Conservation (phyloP, 306 rosid genomes). For the Pueraria montana region DNA sequence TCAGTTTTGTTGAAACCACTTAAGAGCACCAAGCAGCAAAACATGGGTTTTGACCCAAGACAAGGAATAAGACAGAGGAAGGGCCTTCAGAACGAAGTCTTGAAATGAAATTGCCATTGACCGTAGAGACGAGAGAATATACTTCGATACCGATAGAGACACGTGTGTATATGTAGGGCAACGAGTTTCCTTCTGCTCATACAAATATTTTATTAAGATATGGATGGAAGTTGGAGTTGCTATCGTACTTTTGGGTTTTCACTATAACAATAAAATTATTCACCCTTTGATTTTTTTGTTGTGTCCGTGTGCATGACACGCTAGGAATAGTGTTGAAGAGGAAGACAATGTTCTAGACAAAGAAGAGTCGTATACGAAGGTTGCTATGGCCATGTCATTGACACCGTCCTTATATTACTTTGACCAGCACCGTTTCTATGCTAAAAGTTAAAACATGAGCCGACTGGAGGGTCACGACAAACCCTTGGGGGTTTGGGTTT, state of each 20-base stretch:
- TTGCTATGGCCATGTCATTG: conserved; percentile 34
- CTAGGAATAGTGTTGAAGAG: neutral
- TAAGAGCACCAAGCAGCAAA: neutral
- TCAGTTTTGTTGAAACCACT: neutral
- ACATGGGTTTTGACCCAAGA: neutral
- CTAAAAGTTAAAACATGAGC: no score
- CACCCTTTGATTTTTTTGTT: neutral
- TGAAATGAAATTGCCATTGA: neutral
- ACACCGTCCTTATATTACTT: conserved; percentile 52
- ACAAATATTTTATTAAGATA: neutral
- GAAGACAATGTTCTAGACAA: conserved; percentile 23
- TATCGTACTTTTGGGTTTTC: neutral
- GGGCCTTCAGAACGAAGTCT: neutral
- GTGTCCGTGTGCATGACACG: conserved; percentile 41
- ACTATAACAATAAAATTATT: no score
- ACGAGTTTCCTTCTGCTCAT: neutral
- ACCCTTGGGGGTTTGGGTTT: no score
- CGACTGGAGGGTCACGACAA: no score
- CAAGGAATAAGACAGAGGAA: neutral
- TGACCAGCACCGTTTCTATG: no score
- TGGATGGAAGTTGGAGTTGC: neutral
- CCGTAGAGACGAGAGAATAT: conserved; percentile 2
- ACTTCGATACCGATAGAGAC: neutral
- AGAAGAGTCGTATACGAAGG: conserved; percentile 60
- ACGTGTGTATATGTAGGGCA: conserved; percentile 1